A percentile compares a stretch with the other conserved stretches of the same genome.
Evolutionary conservation across 805 yeast species (phyloP).

Genomic region (Barnettozyma pratensis): DNA sequence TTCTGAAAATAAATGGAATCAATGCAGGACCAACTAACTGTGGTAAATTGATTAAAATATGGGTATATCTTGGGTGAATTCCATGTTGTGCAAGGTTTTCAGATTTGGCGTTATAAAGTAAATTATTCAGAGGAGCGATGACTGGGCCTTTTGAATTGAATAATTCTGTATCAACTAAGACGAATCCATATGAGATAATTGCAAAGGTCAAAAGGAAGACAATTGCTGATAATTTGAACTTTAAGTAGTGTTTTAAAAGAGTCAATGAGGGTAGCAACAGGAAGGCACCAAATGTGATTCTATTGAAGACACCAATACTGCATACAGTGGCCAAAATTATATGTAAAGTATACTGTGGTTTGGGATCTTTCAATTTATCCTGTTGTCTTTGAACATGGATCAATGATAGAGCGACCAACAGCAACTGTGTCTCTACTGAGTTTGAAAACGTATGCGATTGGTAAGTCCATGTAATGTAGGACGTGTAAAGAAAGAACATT

Average conservation of each 20-base stretch:
- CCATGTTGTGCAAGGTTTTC: constrained; percentile 76
- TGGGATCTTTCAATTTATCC: constrained; percentile 1
- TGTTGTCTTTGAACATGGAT: constrained; percentile 27
- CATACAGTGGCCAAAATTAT: constrained; percentile 42
- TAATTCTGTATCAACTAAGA: constrained; percentile 50
- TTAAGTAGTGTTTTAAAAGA: constrained; percentile 38
- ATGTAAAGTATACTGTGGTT: constrained; percentile 16
- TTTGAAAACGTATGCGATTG: constrained; percentile 92
- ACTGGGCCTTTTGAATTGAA: constrained; percentile 29
- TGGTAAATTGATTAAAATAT: constrained; percentile 70
- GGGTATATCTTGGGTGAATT: constrained; percentile 72
- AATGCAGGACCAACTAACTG: constrained; percentile 77
- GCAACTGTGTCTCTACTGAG: constrained; percentile 58
- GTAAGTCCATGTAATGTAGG: constrained; percentile 69
- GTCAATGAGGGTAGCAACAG: constrained; percentile 55
- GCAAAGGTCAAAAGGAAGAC: constrained; percentile 31
- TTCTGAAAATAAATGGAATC: constrained; percentile 32
- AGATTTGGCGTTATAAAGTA: constrained; percentile 58
- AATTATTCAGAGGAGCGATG: constrained; percentile 73
- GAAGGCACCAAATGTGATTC: constrained; percentile 80
- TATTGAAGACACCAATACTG: constrained; percentile 72
- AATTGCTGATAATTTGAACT: constrained; percentile 30
- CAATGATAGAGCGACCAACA: constrained; percentile 37
- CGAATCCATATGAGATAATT: constrained; percentile 31
- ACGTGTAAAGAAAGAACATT: constrained; percentile 39